Percentiles rank a stretch among this genome's conserved stretches.
These are phyloP conservation scores for Aspergillus proliferans DNA, from an alignment of 2,329 filamentous ascomycete species.

Conservation along the genomic window DNA sequence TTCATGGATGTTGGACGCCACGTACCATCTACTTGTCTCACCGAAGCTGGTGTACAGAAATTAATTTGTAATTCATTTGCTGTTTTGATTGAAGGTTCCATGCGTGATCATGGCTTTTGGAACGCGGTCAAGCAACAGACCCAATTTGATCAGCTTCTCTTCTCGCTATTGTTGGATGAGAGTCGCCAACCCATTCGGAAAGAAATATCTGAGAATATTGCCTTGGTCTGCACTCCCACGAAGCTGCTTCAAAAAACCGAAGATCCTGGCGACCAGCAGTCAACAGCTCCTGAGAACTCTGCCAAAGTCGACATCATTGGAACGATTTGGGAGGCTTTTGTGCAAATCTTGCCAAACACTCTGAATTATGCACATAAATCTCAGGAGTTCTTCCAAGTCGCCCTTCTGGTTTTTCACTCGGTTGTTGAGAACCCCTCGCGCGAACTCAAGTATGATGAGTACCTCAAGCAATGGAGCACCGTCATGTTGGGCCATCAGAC, in stretches of 20 bases:
- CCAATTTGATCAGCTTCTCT: constrained; percentile 33
- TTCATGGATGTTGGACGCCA: constrained; percentile 26
- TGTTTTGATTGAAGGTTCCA: constrained; percentile 44
- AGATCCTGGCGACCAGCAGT: constrained; percentile 13
- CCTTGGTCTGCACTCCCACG: constrained; percentile 28
- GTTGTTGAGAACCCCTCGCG: constrained; percentile 34
- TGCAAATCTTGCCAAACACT: constrained; percentile 35
- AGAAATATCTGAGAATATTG: constrained; percentile 35
- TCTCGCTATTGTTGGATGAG: constrained; percentile 41
- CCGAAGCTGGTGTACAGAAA: constrained; percentile 20
- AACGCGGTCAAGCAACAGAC: constrained; percentile 33
- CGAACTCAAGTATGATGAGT: constrained; percentile 33
- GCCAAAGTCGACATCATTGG: constrained; percentile 35
- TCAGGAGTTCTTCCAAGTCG: constrained; percentile 43
- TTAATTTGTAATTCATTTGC: constrained; percentile 43
- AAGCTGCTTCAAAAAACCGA: constrained; percentile 24
- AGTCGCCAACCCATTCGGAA: constrained; percentile 31
- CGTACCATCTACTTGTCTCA: constrained; percentile 7
- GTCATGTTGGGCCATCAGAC: constrained; percentile 40
- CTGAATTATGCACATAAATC: constrained; percentile 32
- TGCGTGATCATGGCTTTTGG: constrained; percentile 45
- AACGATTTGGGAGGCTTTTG: constrained; percentile 42
- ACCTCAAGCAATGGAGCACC: constrained; percentile 38
- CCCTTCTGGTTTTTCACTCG: constrained; percentile 37
- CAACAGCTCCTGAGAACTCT: constrained; percentile 18